These are phyloP conservation scores for Gyrodon tennesseensis DNA, from an alignment of 1,284 basidiomycete species.

Conservation along the genomic window DNA sequence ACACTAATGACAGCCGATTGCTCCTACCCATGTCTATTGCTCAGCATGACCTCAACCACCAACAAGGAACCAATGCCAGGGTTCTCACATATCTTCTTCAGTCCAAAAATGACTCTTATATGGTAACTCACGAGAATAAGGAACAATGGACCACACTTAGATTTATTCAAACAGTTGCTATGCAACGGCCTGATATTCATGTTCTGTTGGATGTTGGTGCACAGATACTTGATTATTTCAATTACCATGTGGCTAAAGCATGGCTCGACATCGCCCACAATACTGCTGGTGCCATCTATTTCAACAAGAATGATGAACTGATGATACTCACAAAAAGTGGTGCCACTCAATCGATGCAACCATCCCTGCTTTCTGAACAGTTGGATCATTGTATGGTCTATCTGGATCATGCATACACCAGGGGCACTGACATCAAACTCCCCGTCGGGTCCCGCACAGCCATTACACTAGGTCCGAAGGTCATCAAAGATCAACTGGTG, in stretches of 20 bases:
- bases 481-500: conserved; percentile 54
- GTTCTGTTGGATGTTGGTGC: conserved; percentile 58
- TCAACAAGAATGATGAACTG: conserved; percentile 48
- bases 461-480: conserved; percentile 54
- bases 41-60: conserved; percentile 11
- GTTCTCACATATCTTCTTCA: conserved; percentile 50
- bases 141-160: conserved; percentile 34
- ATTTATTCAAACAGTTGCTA: conserved; percentile 42
- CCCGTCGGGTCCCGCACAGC: conserved; percentile 49
- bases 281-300: conserved; percentile 50
- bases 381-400: not conserved
- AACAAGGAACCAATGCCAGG: conserved; percentile 34
- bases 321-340: conserved; percentile 47
- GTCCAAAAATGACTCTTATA: conserved; percentile 48
- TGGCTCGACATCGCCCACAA: conserved; percentile 46
- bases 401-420: conserved; percentile 57
- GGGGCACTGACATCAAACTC: conserved; percentile 57
- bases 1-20: conserved; percentile 12
- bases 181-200: conserved; percentile 43
- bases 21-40: conserved; percentile 14
- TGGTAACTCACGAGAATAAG: conserved; percentile 30
- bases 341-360: conserved; percentile 42
- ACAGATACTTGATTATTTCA: conserved; percentile 54
- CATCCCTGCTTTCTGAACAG: conserved; percentile 15
- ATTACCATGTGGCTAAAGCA: conserved; percentile 43